Conservation (phyloP, 768 basidiomycete species). For the Melanogaster broomeanus region DNA sequence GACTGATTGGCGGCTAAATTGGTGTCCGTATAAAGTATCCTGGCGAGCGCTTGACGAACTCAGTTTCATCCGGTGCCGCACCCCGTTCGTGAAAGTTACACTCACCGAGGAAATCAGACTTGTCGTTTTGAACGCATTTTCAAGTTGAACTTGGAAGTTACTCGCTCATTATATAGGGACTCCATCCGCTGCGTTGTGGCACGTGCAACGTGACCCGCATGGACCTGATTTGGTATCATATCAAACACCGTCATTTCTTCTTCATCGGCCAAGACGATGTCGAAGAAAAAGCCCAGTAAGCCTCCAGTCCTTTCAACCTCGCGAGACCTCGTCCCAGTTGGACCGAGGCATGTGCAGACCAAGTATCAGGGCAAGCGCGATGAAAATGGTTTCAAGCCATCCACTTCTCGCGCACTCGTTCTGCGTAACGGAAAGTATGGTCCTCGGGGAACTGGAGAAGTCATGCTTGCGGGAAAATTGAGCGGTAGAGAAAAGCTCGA, state of each 20-base stretch:
- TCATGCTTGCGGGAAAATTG: constrained; percentile 57
- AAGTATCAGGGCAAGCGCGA: constrained; percentile 42
- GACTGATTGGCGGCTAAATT: too few relatives aligned
- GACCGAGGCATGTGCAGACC: constrained; percentile 51
- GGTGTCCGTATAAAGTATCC: too few relatives aligned
- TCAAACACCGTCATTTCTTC: not conserved
- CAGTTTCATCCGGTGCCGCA: too few relatives aligned
- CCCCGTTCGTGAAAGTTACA: too few relatives aligned
- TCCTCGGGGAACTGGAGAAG: constrained; percentile 67
- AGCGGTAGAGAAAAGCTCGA: constrained; percentile 81
- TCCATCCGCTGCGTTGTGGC: too few relatives aligned
- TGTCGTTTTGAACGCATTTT: too few relatives aligned
- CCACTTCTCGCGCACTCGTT: constrained; percentile 72
- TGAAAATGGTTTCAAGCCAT: constrained; percentile 54
- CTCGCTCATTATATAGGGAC: too few relatives aligned
- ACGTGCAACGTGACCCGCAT: too few relatives aligned
- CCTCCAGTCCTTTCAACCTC: constrained; percentile 19
- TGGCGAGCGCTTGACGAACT: too few relatives aligned
- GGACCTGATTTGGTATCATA: too few relatives aligned
- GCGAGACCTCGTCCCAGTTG: constrained; percentile 52
- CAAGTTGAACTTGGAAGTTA: too few relatives aligned
- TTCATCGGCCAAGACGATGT: constrained; percentile 14
- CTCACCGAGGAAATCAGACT: not conserved
- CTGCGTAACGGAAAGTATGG: constrained; percentile 78
- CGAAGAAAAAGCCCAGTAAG: constrained; percentile 33